Evolutionary conservation across 2,329 filamentous ascomycete species (phyloP), one percentile per base, ranked within the genome.

Genomic region (Colletotrichum navitas): DNA sequence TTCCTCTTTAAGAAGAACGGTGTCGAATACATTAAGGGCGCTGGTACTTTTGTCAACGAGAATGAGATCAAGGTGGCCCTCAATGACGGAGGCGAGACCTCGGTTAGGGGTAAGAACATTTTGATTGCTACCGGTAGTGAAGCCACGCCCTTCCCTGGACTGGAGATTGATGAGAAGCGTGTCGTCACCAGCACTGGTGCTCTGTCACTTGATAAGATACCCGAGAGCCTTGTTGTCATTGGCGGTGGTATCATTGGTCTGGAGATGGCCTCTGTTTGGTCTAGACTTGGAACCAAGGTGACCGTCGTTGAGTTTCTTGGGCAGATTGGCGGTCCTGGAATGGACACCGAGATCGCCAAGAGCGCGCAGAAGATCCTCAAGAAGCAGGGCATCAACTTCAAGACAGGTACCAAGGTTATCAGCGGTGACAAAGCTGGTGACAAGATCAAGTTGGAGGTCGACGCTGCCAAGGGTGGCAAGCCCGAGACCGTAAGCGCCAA

Each of bases 1-100:
- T 99, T 95, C 82, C 88, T 99, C 74, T 92, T 99, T 85, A 98
- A 98, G 91, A 98, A 99, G 90, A 99, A 99, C 86, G 94, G 94
- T 75, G 96, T 98, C 76, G 94, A 98, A 82, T 99, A 98, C 84
- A 89, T 98, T 86, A 98, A 98, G 88, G 96, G 96, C 77, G 91
- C 94, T 63, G 95, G 92, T 76, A 88, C 93, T 58, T 97, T 98
- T 81, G 88, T 92, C 78, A 93, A 93, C 82, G 93, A 97, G 84
- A 90, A 98, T 85, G 95, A 96, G 78, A 85, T 99, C 83, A 95
- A 94, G 84, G 94, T 99, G 78, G 92, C 93, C 79, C 90, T 98
- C 74, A 90, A 92, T 77, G 95, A 98, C 26, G 96, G 96, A 78
- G 95, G 95, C 80, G 95, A 98, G 88, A 92, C 93, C 74, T 93